Percentiles rank a stretch among this genome's conserved stretches.
Evolutionary conservation across 148 eudicot genomes (phyloP).

Genomic region (Nepenthes gracilis): DNA sequence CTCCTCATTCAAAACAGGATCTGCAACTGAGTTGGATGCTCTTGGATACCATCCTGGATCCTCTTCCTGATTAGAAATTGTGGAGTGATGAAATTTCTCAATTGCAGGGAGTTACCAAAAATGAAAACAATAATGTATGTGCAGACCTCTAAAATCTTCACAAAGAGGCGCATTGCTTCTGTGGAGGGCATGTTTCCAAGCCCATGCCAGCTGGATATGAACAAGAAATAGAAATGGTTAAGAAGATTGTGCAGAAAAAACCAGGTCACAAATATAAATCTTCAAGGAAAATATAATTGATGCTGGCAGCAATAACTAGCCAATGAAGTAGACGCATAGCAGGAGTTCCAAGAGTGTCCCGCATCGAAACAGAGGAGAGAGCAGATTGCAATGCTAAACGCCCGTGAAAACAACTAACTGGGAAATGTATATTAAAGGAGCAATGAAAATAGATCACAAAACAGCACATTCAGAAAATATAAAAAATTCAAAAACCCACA

Average conservation of each 20-base stretch:
- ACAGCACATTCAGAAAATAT: too few relatives aligned
- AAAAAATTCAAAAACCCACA: too few relatives aligned
- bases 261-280: neutral
- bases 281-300: too few relatives aligned
- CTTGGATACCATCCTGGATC: slow-evolving; percentile 99
- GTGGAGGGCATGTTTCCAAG: slow-evolving; percentile 89
- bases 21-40: slow-evolving; percentile 43
- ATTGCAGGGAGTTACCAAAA: neutral
- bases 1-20: slow-evolving; percentile 58
- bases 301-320: too few relatives aligned
- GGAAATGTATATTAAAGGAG: too few relatives aligned
- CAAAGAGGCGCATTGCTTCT: slow-evolving; percentile 99
- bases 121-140: slow-evolving; percentile 6
- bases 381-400: too few relatives aligned
- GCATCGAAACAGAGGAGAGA: too few relatives aligned
- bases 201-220: slow-evolving; percentile 73
- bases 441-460: too few relatives aligned
- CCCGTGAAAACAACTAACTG: too few relatives aligned
- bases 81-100: neutral
- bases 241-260: neutral
- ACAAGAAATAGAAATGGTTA: slow-evolving; percentile 1
- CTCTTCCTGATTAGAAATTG: slow-evolving; percentile 52
- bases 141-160: slow-evolving; percentile 87
- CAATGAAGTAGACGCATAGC: too few relatives aligned
- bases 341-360: too few relatives aligned